Conservation (phyloP, 2,329 filamentous ascomycete species). For the Bipolaris victoriae region DNA sequence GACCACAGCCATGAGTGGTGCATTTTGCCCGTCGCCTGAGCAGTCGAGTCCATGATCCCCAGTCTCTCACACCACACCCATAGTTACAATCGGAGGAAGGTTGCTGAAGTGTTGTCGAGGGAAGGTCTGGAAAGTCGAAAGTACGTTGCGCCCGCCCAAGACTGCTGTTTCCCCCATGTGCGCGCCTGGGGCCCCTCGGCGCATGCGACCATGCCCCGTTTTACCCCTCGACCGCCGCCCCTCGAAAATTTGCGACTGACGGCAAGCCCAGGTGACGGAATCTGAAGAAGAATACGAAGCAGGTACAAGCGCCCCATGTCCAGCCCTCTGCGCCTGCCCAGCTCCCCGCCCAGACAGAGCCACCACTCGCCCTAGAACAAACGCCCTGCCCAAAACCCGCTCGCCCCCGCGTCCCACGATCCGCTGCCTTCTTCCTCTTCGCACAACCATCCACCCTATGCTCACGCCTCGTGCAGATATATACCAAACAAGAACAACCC, state of each 20-base stretch:
- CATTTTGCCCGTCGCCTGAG: slow-evolving; percentile 34
- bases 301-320: slow-evolving; percentile 33
- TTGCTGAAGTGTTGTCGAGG: slow-evolving; percentile 50
- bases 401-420: slow-evolving; percentile 19
- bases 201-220: slow-evolving; percentile 29
- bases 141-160: slow-evolving; percentile 31
- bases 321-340: slow-evolving; percentile 8
- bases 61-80: slow-evolving; percentile 29
- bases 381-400: slow-evolving; percentile 25
- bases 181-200: slow-evolving; percentile 22
- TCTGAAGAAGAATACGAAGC: slow-evolving; percentile 34
- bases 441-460: slow-evolving; percentile 19
- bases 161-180: slow-evolving; percentile 1
- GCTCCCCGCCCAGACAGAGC: slow-evolving; percentile 1
- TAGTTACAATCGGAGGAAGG: slow-evolving; percentile 40
- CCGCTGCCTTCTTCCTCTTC: slow-evolving; percentile 22
- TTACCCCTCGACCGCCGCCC: slow-evolving; percentile 33
- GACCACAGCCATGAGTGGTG: slow-evolving; percentile 30
- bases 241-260: slow-evolving; percentile 44
- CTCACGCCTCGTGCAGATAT: slow-evolving; percentile 34
- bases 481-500: slow-evolving; percentile 38
- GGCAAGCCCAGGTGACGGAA: slow-evolving; percentile 42
- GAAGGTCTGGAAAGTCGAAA: slow-evolving; percentile 47
- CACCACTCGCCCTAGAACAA: slow-evolving; percentile 25
- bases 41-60: slow-evolving; percentile 26